These are phyloP conservation scores for Ogataea hybrid DNA, from an alignment of 1,139 yeast genomes.

Conservation along the genomic window DNA sequence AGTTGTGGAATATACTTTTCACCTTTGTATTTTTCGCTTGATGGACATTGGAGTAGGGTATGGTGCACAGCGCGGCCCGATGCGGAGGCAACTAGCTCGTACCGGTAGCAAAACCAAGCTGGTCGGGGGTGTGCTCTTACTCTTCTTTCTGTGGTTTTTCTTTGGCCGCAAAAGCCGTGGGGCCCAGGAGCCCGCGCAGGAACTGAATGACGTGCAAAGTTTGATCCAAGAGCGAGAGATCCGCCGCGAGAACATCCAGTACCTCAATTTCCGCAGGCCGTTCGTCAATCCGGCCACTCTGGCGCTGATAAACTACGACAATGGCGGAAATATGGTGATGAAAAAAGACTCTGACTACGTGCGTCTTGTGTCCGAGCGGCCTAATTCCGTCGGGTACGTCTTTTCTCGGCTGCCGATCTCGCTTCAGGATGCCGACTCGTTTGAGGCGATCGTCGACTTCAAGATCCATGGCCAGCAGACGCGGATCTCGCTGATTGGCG, in stretches of 20 bases:
- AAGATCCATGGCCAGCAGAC: constrained; percentile 53
- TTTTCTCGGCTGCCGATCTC: constrained; percentile 42
- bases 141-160: constrained; percentile 21
- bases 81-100: constrained; percentile 11
- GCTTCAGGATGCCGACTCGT: constrained; percentile 45
- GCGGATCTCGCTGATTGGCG: constrained; percentile 58
- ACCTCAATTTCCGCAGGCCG: constrained; percentile 27
- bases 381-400: constrained; percentile 54
- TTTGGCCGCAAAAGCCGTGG: constrained; percentile 1
- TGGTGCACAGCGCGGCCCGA: constrained; percentile 10
- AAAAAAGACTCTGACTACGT: constrained; percentile 47
- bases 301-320: constrained; percentile 27
- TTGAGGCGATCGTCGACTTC: constrained; percentile 72
- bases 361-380: constrained; percentile 53
- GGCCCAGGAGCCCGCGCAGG: constrained; percentile 1
- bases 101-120: constrained; percentile 19
- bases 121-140: constrained; percentile 10
- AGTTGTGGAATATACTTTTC: constrained; percentile 3
- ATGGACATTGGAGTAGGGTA: constrained; percentile 23
- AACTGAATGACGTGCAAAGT: constrained; percentile 22
- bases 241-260: constrained; percentile 10
- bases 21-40: constrained; percentile 12
- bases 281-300: constrained; percentile 25
- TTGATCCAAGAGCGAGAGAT: constrained; percentile 20
- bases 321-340: constrained; percentile 53